Evolutionary conservation across 176 grass and related monocot species (phyloP), one percentile per base, ranked within the genome.

Genomic region (Eleusine indica): DNA sequence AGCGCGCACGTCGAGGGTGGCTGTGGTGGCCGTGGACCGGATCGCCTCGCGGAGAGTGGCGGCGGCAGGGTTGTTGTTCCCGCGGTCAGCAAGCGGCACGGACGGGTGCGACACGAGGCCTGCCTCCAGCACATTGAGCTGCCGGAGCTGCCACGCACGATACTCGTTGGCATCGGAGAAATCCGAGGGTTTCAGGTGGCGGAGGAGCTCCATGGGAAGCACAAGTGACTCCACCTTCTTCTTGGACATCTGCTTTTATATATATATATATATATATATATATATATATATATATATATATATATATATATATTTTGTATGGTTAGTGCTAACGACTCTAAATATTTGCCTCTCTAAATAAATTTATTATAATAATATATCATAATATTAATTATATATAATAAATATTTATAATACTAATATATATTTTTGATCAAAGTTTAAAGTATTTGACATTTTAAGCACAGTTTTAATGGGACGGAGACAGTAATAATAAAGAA

Each of bases 201-300:
- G 77, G 47, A 96, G 86, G 54, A 96, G 84, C 83, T 96, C 90
- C 48, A 96, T 17, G 15, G 94, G 90, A 5, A 96, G 90, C 25
- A 91, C 66, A 13, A 96, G 68, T 1, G 85, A 70, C 18, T 94
- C 91, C n/a, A 58, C 74, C 25, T 25, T 25, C 65, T 62, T 75
- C 62, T 52, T 76, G n/a, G 64, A 54, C 80, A 77, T 79, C 82
- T 90, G 47, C 25, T 25, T 25, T 25, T 25, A 25, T 25, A 25
- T 25, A 25, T 25, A 25, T 25, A 25, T 25, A 25, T 25, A 25
- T 25, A 25, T 25, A 25, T 25, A 25, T 25, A 25, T 25, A 25
- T 25, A 25, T 25, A 25, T 25, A 25, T 25, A 25, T 25, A 25
- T 25, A 25, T 25, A 25, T 25, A 25, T 25, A 25, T 25, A 25